phyloP scores from a whole-genome alignment of 2,329 filamentous ascomycete genomes.

The Beauveria bassiana region DNA sequence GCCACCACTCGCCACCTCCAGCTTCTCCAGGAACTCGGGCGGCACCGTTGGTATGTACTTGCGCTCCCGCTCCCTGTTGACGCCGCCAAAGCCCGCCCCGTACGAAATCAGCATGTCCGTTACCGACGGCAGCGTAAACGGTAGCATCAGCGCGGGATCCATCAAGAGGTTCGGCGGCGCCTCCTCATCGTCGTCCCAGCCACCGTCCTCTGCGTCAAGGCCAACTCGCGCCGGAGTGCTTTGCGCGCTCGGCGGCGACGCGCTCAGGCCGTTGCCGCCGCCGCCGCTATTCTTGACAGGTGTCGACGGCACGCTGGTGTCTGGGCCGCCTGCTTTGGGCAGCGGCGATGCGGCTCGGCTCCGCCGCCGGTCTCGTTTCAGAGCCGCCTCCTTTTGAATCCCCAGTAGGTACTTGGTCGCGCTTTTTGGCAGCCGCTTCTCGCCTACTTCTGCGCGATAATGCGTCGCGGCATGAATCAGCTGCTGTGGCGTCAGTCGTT shows the following conservation, averaged over 20 bases:
- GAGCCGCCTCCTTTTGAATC: slow-evolving; percentile 63
- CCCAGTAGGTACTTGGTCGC: slow-evolving; percentile 79
- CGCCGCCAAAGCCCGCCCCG: slow-evolving; percentile 85
- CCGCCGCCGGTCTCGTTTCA: slow-evolving; percentile 47
- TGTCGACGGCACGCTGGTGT: slow-evolving; percentile 34
- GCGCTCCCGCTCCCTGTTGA: slow-evolving; percentile 82
- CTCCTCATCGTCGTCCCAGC: slow-evolving; percentile 51
- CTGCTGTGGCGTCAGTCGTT: slow-evolving; percentile 76
- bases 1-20: slow-evolving; percentile 53
- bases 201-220: slow-evolving; percentile 33
- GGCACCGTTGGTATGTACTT: slow-evolving; percentile 96
- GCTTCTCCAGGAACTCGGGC: slow-evolving; percentile 81
- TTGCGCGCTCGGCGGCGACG: slow-evolving; percentile 32
- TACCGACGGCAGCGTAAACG: slow-evolving; percentile 89
- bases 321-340: slow-evolving; percentile 17
- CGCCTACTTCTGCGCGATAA: slow-evolving; percentile 90
- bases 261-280: slow-evolving; percentile 36
- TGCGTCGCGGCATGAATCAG: slow-evolving; percentile 86
- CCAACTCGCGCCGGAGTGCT: slow-evolving; percentile 28
- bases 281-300: slow-evolving; percentile 33
- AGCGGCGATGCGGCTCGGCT: slow-evolving; percentile 39
- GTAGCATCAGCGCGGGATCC: slow-evolving; percentile 85
- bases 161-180: slow-evolving; percentile 69
- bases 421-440: slow-evolving; percentile 82
- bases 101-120: slow-evolving; percentile 97